Percentiles rank a stretch among this genome's conserved stretches.
phyloP scores from a whole-genome alignment of 202 grass and related monocot species.

The Bolboschoenoplectus hybrid region DNA sequence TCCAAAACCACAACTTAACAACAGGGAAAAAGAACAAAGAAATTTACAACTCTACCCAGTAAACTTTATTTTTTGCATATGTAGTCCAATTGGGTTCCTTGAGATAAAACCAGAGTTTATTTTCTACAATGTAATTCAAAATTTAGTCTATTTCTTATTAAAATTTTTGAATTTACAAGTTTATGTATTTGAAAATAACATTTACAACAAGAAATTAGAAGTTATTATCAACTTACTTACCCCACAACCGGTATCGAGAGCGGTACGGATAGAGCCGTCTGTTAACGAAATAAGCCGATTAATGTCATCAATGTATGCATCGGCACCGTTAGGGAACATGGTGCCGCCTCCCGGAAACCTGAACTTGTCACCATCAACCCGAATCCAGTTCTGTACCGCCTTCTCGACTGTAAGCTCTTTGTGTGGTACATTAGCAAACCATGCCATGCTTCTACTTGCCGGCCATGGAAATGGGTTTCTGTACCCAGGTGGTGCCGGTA shows the following conservation, averaged over 20 bases:
- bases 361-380: slow-evolving; percentile 86
- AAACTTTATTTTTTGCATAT: slow-evolving; percentile 11
- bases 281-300: slow-evolving; percentile 65
- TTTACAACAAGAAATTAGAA: background rate
- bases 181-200: background rate
- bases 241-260: slow-evolving; percentile 91
- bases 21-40: background rate
- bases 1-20: background rate
- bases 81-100: background rate
- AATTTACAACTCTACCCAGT: background rate
- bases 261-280: slow-evolving; percentile 76
- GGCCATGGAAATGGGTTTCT: slow-evolving; percentile 79
- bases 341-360: slow-evolving; percentile 87
- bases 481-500: slow-evolving; percentile 74
- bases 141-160: background rate
- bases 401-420: slow-evolving; percentile 97
- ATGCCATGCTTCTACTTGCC: slow-evolving; percentile 67
- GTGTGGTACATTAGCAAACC: slow-evolving; percentile 97
- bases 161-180: background rate
- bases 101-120: slow-evolving; percentile 12
- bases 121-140: background rate
- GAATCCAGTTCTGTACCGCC: slow-evolving; percentile 97
- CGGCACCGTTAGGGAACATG: slow-evolving; percentile 91
- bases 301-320: slow-evolving; percentile 89
- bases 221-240: slow-evolving; percentile 36